phyloP scores from a whole-genome alignment of 768 basidiomycete genomes.

The Suillus tomentosus region DNA sequence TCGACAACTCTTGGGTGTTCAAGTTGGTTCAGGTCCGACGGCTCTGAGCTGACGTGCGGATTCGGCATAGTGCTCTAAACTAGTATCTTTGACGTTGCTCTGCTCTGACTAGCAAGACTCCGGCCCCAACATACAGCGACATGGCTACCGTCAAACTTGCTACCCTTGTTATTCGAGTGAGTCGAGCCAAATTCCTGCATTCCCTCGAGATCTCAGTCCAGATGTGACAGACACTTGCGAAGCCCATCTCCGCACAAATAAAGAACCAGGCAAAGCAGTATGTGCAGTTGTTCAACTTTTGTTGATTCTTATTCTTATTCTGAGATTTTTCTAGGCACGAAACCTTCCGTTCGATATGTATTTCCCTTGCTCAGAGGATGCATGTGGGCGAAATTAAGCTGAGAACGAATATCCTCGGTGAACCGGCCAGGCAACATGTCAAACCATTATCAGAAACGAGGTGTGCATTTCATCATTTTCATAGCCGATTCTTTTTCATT shows the following conservation, averaged over 20 bases:
- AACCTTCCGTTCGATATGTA: constrained; percentile 68
- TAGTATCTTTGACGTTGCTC: neutral
- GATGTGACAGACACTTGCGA: constrained; percentile 68
- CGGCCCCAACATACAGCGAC: neutral
- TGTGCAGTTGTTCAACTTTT: constrained; percentile 24
- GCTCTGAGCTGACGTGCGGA: neutral
- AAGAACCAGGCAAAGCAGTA: constrained; percentile 76
- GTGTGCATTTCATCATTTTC: constrained; percentile 39
- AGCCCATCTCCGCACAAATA: constrained; percentile 71
- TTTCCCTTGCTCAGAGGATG: constrained; percentile 74
- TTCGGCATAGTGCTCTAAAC: constrained; percentile 2
- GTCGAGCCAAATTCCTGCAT: constrained; percentile 25
- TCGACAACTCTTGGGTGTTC: neutral
- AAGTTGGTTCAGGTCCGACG: neutral
- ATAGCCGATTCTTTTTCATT: neutral
- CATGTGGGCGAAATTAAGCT: constrained; percentile 73
- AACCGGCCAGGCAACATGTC: constrained; percentile 63
- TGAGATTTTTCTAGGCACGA: constrained; percentile 53
- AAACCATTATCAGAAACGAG: constrained; percentile 77
- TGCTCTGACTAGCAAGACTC: neutral
- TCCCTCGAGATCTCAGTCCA: constrained; percentile 3
- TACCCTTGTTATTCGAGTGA: constrained; percentile 72
- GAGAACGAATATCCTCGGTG: constrained; percentile 76
- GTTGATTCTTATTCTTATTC: neutral
- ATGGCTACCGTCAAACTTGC: constrained; percentile 80